Evolutionary conservation across 192 early-diverging fungal species (phyloP).

Genomic region (Geranomyces michiganensis): DNA sequence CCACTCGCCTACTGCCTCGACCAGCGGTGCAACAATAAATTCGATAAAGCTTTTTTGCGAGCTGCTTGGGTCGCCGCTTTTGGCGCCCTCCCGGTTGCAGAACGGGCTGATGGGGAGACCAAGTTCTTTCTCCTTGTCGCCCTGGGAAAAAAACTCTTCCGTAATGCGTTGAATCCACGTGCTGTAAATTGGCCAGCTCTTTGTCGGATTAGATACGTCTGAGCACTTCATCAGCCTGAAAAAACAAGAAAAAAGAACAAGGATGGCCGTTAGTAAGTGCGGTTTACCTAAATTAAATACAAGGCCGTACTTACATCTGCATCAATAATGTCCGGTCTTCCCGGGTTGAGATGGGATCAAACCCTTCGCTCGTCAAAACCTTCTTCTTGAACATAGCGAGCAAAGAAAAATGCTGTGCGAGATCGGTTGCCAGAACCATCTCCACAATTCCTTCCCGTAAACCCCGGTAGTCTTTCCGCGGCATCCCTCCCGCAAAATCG

Average conservation of each 20-base stretch:
- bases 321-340: constrained; percentile 54
- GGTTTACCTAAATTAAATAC: not conserved
- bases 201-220: constrained; percentile 66
- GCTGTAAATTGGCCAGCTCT: constrained; percentile 49
- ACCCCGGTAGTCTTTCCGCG: constrained; percentile 38
- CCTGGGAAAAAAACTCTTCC: constrained; percentile 58
- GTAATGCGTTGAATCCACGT: constrained; percentile 59
- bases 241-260: not conserved
- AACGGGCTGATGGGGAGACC: constrained; percentile 62
- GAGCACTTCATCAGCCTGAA: constrained; percentile 58
- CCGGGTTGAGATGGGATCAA: constrained; percentile 48
- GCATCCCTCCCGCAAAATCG: constrained; percentile 49
- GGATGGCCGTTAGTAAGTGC: not conserved
- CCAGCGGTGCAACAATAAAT: constrained; percentile 57
- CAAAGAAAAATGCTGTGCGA: constrained; percentile 52
- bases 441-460: constrained; percentile 53
- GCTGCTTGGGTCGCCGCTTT: constrained; percentile 36
- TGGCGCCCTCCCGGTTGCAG: constrained; percentile 54
- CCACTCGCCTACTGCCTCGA: constrained; percentile 51
- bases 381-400: constrained; percentile 58
- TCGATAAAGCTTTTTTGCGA: constrained; percentile 57
- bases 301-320: constrained; percentile 46
- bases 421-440: constrained; percentile 63
- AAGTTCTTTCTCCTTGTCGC: constrained; percentile 54
- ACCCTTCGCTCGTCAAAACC: constrained; percentile 44